Base-by-base conservation (phyloP, 2,329 filamentous ascomycete species). In the Aureobasidium mangrovei region DNA sequence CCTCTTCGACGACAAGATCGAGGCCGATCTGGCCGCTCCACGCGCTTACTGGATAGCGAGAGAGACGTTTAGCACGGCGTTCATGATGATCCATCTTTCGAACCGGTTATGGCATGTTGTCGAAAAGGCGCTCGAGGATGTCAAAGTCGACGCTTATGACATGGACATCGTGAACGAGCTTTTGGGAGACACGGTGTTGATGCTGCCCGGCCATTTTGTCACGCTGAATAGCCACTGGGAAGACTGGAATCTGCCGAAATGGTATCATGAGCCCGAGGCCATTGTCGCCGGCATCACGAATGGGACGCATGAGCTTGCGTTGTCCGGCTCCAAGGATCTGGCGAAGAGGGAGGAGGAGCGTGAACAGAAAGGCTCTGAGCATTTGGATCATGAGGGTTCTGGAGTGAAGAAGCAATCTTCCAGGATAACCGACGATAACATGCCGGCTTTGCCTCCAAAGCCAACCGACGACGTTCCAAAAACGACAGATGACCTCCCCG, bases 161-260 rank as follows among this genome's bases (percentile, higher is more conserved):
- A 65, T 67, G 63, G 63, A 66, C 42, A 44, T 67, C 4, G 55
- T 64, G 40, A 67, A 67, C 47, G 55, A 63, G 24, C 32, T 66
- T 35, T 58, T 67, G 35, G 62, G 59, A 7, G 57, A 61, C 12
- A 59, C 60, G 35, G 64, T 63, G 4, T 55, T 63, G 57, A 60
- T 65, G 60, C 55, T 67, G 27, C 58, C 61, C 9, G 63, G 63
- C 3, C 57, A 55, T 18, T 67, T 60, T 39, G 58, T 61, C 12
- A 61, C 63, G 12, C 49, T 62, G 36, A 65, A 66, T 38, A 59
- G 56, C 29, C 64, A 67, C 47, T 67, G 63, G 63, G 65, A 65
- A 53, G 60, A 63, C 42, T 67, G 65, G 64, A 62, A 63, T 51
- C 32, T 67, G 35, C 64, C 64, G 7, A 57, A 44, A 10, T 66